These are phyloP conservation scores for Coprinopsis strossmayeri DNA, from an alignment of 768 basidiomycete genomes.

Conservation along the genomic window DNA sequence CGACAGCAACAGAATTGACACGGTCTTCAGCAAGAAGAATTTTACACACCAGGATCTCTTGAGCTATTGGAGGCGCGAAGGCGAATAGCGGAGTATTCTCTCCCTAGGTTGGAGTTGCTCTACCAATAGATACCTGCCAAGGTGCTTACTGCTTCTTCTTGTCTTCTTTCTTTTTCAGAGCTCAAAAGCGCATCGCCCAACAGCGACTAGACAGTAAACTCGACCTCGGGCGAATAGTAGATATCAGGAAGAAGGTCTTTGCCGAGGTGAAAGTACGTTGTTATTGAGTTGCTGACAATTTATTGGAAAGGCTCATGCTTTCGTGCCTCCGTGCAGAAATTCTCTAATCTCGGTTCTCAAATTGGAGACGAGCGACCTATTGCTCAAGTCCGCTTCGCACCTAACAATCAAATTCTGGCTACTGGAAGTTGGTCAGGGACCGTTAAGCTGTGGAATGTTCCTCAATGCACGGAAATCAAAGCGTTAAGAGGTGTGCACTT, in stretches of 20 bases:
- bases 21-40: conserved; percentile 73
- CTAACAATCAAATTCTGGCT: conserved; percentile 80
- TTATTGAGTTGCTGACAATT: too few species aligned
- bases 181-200: conserved; percentile 88
- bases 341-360: conserved; percentile 91
- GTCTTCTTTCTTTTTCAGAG: conserved; percentile 57
- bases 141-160: conserved; percentile 67
- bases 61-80: conserved; percentile 83
- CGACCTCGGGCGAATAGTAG: conserved; percentile 84
- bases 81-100: conserved; percentile 86
- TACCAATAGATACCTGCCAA: conserved; percentile 48
- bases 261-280: conserved; percentile 72
- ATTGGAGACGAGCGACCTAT: conserved; percentile 96
- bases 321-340: conserved; percentile 45
- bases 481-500: conserved; percentile 58
- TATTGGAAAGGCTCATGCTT: not conserved
- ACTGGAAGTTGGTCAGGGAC: conserved; percentile 97
- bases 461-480: conserved; percentile 74
- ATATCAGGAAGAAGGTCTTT: conserved; percentile 88
- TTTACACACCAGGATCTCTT: conserved; percentile 87
- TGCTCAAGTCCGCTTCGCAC: conserved; percentile 90
- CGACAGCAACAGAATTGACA: not conserved
- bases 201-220: conserved; percentile 88
- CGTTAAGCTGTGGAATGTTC: conserved; percentile 94
- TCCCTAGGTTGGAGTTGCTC: conserved; percentile 83